Evolutionary conservation across 805 yeast species (phyloP).

Genomic region (Candida sakaeoensis): DNA sequence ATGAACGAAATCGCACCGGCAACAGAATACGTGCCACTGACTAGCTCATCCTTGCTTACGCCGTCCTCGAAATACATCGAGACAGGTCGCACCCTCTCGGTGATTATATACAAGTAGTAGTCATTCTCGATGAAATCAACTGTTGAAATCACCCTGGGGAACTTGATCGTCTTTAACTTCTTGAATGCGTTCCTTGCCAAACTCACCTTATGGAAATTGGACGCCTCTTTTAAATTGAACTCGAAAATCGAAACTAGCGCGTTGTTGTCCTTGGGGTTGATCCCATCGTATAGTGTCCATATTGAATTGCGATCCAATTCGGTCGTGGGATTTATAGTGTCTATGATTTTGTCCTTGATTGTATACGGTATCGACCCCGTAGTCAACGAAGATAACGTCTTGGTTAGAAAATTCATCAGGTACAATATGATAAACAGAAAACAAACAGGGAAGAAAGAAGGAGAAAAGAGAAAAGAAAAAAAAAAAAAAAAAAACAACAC

Average conservation of each 20-base stretch:
- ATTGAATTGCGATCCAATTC: slow-evolving; percentile 33
- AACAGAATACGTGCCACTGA: slow-evolving; percentile 56
- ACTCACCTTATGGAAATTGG: slow-evolving; percentile 17
- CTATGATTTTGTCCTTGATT: slow-evolving; percentile 42
- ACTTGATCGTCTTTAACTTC: slow-evolving; percentile 52
- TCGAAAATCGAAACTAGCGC: slow-evolving; percentile 61
- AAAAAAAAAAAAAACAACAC: too few species aligned
- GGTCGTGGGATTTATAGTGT: slow-evolving; percentile 15
- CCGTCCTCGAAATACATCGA: slow-evolving; percentile 30
- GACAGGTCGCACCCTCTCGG: slow-evolving; percentile 64
- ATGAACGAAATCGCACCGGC: slow-evolving; percentile 54
- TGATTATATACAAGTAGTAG: slow-evolving; percentile 51
- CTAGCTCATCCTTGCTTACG: slow-evolving; percentile 32
- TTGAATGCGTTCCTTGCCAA: slow-evolving; percentile 35
- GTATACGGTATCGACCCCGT: slow-evolving; percentile 58
- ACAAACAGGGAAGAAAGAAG: neutral
- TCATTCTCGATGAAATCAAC: slow-evolving; percentile 67
- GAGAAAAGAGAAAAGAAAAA: neutral
- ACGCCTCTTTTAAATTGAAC: slow-evolving; percentile 46
- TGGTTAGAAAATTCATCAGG: slow-evolving; percentile 61
- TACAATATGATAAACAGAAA: neutral
- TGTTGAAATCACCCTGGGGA: slow-evolving; percentile 66
- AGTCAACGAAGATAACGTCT: slow-evolving; percentile 55
- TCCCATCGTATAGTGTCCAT: slow-evolving; percentile 66
- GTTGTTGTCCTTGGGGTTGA: slow-evolving; percentile 45